These are phyloP conservation scores for Trapa bicornis DNA, from an alignment of 345 rosid species.

Conservation along the genomic window DNA sequence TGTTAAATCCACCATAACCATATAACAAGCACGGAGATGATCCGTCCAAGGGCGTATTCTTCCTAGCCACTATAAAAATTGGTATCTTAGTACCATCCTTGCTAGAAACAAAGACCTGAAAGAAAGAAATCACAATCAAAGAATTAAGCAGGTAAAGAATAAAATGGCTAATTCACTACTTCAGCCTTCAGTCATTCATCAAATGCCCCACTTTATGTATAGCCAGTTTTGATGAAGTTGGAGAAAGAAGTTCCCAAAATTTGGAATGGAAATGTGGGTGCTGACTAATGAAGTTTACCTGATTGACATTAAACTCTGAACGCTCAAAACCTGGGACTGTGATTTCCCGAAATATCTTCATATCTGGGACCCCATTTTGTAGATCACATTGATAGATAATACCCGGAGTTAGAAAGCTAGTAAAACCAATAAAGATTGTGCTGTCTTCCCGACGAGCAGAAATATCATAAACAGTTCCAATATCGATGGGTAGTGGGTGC, in stretches of 20 bases:
- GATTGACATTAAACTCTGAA: conserved; percentile 51
- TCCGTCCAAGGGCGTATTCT: conserved; percentile 52
- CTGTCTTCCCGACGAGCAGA: conserved; percentile 58
- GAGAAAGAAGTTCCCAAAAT: background rate
- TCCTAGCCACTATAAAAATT: conserved; percentile 56
- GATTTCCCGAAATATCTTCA: conserved; percentile 72
- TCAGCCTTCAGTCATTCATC: background rate
- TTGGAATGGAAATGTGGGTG: background rate
- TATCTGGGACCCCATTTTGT: conserved; percentile 31
- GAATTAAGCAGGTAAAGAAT: background rate
- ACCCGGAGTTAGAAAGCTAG: conserved; percentile 82
- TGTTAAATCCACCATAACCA: conserved; percentile 85
- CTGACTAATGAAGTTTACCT: conserved; percentile 31
- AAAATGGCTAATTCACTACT: background rate
- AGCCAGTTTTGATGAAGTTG: background rate
- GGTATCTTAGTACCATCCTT: conserved; percentile 83
- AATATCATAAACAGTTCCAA: conserved; percentile 56
- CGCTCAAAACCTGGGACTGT: conserved; percentile 67
- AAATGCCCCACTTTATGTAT: background rate
- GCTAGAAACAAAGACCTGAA: conserved; percentile 67
- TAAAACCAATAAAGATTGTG: conserved; percentile 47
- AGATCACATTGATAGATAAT: conserved; percentile 71
- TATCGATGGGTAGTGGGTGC: conserved; percentile 65
- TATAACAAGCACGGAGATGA: conserved; percentile 82
- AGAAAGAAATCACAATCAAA: conserved; percentile 7